phyloP scores from a whole-genome alignment of 352 stramenopile genomes.

The Pythium aristosporum region DNA sequence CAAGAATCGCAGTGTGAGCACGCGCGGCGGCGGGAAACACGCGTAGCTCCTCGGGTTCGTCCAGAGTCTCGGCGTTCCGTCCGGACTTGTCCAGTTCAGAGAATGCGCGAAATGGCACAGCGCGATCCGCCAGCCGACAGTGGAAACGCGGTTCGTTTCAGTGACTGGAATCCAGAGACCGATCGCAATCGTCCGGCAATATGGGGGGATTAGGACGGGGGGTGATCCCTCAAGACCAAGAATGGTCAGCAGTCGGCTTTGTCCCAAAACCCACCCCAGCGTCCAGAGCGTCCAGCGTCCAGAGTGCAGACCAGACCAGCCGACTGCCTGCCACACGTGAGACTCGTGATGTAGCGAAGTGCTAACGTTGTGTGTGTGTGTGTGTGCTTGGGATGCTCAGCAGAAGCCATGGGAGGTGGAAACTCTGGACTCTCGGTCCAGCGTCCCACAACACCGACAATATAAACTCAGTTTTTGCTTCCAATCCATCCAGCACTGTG shows the following conservation, averaged over 20 bases:
- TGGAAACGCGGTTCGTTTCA: slow-evolving; percentile 14
- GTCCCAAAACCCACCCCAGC: slow-evolving; percentile 8
- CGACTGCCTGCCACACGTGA: neutral
- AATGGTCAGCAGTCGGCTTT: neutral
- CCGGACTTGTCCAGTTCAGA: neutral
- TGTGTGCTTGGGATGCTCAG: neutral
- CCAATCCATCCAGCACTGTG: slow-evolving; percentile 22
- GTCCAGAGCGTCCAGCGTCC: slow-evolving; percentile 2
- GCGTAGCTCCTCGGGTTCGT: neutral
- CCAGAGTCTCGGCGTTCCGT: neutral
- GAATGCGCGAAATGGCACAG: neutral
- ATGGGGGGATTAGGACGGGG: neutral
- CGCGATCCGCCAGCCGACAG: slow-evolving; percentile 4
- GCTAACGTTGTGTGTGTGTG: neutral
- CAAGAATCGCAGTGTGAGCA: slow-evolving; percentile 14
- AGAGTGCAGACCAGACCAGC: slow-evolving; percentile 11
- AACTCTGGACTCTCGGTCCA: neutral
- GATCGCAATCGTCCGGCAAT: neutral
- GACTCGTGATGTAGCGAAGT: slow-evolving; percentile 7
- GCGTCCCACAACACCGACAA: neutral
- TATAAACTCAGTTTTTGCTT: slow-evolving; percentile 20
- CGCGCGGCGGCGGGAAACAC: neutral
- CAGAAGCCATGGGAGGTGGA: slow-evolving; percentile 11
- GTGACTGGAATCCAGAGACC: neutral
- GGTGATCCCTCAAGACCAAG: no score